Conservation (phyloP, 2,329 filamentous ascomycete genomes). For the Aspergillus costaricaensis region DNA sequence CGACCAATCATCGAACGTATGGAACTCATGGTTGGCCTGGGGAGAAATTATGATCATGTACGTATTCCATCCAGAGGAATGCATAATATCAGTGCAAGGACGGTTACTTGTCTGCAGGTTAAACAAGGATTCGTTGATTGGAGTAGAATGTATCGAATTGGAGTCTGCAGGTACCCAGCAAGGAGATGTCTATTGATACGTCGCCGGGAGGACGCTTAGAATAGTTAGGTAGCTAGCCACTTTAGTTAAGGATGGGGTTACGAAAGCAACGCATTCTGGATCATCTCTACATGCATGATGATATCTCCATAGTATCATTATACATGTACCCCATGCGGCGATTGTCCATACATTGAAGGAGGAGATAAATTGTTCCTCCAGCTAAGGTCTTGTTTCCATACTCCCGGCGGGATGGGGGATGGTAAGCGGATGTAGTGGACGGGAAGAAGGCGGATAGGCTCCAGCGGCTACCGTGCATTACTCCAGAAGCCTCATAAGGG, state of each 20-base stretch:
- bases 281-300: background rate
- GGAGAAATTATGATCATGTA: slow-evolving; percentile 6
- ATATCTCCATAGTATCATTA: background rate
- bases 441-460: background rate
- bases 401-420: background rate
- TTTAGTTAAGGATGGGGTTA: background rate
- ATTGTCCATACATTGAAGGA: background rate
- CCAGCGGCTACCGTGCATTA: slow-evolving; percentile 1
- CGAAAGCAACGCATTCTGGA: slow-evolving; percentile 3
- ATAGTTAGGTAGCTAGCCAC: too few relatives aligned
- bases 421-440: background rate
- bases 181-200: slow-evolving; percentile 14
- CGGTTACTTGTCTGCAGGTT: slow-evolving; percentile 3
- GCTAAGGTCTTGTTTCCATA: background rate
- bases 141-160: background rate
- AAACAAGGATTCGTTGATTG: background rate
- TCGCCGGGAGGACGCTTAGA: slow-evolving; percentile 3
- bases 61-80: slow-evolving; percentile 2
- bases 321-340: background rate
- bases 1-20: background rate
- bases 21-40: slow-evolving; percentile 4
- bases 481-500: background rate
- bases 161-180: slow-evolving; percentile 15
- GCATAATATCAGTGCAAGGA: slow-evolving; percentile 16
- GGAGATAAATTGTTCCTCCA: background rate